Conservation (phyloP, 768 basidiomycete genomes). For the Dioszegia hungarica region DNA sequence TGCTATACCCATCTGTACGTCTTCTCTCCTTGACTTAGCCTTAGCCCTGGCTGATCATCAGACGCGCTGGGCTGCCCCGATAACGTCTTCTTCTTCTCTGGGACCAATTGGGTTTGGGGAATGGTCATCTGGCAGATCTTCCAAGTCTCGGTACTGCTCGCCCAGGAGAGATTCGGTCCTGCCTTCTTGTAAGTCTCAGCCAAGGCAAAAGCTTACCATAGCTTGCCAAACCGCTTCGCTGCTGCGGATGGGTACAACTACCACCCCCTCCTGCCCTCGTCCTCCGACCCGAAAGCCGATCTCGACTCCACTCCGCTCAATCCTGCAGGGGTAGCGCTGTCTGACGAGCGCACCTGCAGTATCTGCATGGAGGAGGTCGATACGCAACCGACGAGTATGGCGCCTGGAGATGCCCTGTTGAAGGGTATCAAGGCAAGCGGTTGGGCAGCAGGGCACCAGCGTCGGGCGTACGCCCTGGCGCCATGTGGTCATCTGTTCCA, state of each 20-base stretch:
- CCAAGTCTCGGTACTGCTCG: slow-evolving; percentile 61
- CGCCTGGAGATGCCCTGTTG: slow-evolving; percentile 37
- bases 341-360: slow-evolving; percentile 65
- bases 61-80: slow-evolving; percentile 78
- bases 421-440: background rate
- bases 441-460: slow-evolving; percentile 45
- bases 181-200: slow-evolving; percentile 61
- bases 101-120: slow-evolving; percentile 64
- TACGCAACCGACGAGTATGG: slow-evolving; percentile 47
- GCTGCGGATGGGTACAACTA: slow-evolving; percentile 69
- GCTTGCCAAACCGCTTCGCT: slow-evolving; percentile 52
- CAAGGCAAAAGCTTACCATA: slow-evolving; percentile 34
- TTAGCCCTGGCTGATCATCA: slow-evolving; percentile 42
- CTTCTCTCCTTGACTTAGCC: background rate
- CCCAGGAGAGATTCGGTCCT: slow-evolving; percentile 73
- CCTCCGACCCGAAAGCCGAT: slow-evolving; percentile 23
- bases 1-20: slow-evolving; percentile 69
- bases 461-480: slow-evolving; percentile 74
- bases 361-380: slow-evolving; percentile 89
- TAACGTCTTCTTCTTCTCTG: slow-evolving; percentile 77
- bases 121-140: slow-evolving; percentile 60
- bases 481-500: slow-evolving; percentile 89
- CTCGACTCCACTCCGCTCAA: too few species aligned
- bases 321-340: background rate
- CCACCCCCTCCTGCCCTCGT: slow-evolving; percentile 68